phyloP scores from a whole-genome alignment of 768 basidiomycete genomes.

The Leccinellum albellum region DNA sequence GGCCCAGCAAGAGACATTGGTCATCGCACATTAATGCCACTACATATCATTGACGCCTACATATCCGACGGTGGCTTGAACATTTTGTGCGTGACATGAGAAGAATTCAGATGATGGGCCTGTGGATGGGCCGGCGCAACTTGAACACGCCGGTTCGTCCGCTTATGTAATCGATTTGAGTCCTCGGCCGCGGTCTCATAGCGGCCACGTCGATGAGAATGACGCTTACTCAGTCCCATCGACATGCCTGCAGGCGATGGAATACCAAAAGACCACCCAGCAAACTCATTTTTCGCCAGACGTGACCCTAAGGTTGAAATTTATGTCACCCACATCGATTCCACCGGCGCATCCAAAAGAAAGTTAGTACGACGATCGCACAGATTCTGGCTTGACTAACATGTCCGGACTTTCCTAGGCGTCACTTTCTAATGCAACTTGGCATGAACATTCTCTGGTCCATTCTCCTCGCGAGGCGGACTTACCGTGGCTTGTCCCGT shows the following conservation, averaged over 20 bases:
- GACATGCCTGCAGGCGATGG: constrained; percentile 25
- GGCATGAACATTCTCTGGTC: constrained; percentile 26
- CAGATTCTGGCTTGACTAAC: constrained; percentile 4
- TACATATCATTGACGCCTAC: too few species aligned
- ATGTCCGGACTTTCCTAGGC: constrained; percentile 12
- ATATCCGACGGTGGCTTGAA: too few species aligned
- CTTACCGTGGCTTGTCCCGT: constrained; percentile 20
- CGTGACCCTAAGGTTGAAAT: constrained; percentile 22
- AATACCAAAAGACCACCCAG: constrained; percentile 27
- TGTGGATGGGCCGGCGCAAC: too few species aligned
- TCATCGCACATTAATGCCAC: too few species aligned
- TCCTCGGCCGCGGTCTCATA: neutral
- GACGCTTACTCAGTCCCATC: neutral
- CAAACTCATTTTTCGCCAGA: constrained; percentile 15
- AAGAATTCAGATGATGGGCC: too few species aligned
- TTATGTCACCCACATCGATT: constrained; percentile 30
- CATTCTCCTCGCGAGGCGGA: constrained; percentile 23
- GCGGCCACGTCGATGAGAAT: constrained; percentile 1
- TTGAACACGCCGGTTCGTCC: neutral
- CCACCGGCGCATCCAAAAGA: constrained; percentile 13
- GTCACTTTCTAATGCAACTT: constrained; percentile 25
- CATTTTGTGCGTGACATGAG: too few species aligned
- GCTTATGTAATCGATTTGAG: constrained; percentile 20
- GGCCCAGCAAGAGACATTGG: too few species aligned
- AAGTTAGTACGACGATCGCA: constrained; percentile 18